Conservation (phyloP, 139 green algal genomes). For the Chlamydomonas incerta region DNA sequence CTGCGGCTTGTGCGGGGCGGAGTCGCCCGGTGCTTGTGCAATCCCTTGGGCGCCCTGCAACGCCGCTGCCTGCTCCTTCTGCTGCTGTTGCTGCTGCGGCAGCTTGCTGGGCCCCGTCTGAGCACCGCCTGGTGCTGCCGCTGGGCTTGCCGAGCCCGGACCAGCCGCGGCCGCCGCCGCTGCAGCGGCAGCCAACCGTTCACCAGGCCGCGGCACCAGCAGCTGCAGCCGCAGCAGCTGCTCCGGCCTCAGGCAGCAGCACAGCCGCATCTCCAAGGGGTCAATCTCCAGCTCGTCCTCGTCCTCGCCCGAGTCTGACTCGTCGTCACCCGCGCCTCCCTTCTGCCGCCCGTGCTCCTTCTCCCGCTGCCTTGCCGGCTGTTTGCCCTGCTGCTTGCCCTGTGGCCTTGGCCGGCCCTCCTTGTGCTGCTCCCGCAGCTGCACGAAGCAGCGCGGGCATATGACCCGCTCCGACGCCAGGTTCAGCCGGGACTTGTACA, state of each 20-base stretch:
- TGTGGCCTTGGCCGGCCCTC: too few species aligned
- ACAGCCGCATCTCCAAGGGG: background rate
- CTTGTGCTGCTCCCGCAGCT: background rate
- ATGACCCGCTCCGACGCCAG: background rate
- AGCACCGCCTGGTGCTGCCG: background rate
- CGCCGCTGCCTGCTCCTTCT: too few species aligned
- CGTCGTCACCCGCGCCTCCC: too few species aligned
- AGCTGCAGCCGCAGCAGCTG: slow-evolving; percentile 16
- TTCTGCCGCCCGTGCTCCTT: too few species aligned
- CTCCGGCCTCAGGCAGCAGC: slow-evolving; percentile 24
- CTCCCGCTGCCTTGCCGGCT: background rate
- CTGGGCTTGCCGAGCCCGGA: background rate
- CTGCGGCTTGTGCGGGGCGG: too few species aligned
- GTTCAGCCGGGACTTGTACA: background rate
- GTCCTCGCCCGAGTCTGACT: background rate
- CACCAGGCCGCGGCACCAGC: background rate
- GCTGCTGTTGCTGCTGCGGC: too few species aligned
- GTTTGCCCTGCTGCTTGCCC: background rate
- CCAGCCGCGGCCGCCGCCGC: background rate
- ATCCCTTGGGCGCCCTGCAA: too few species aligned
- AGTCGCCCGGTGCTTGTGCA: too few species aligned
- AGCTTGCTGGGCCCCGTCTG: too few species aligned
- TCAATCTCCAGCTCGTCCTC: background rate
- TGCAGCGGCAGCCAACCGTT: background rate
- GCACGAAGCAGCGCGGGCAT: slow-evolving; percentile 4